Evolutionary conservation across 1,284 basidiomycete genomes (phyloP), one percentile per base, ranked within the genome.

Genomic region (Sparassis latifolia): DNA sequence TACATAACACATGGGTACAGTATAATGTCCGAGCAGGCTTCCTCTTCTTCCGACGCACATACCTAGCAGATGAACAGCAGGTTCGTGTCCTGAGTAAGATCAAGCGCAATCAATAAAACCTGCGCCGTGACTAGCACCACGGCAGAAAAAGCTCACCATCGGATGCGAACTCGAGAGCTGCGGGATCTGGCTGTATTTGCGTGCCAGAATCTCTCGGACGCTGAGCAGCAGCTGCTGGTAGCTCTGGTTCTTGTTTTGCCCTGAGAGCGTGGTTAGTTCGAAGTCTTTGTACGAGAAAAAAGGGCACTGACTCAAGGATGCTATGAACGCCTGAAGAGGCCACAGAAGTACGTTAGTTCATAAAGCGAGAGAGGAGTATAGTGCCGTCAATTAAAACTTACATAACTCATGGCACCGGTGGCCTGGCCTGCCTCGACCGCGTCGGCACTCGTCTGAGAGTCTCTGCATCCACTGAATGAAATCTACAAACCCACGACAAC

Each of bases 361-460:
- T 28, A 41, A 4, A 28, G 6, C 27, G 27, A 9, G 33, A 33
- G 9, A n/a, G 30, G 29, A 37, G 40, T 2, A 3, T 9, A 42
- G 39, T 33, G 35, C 38, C 5, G 37, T 12, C 38, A 5, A 44
- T 5, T 35, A 39, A 10, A 1, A 71, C 79, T 51, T 60, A 86
- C 84, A 59, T 72, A 84, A 62, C 80, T 85, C 91, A 93, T 94
- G 4, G 91, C 91, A 44, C 93, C 94, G 5, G 92, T 93, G 5
- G 86, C 89, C 54, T 20, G 20, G 20, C 91, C 92, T n/a, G 82
- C 84, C 67, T 93, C 91, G 49, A 79, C 72, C 0, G 93, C 86
- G 66, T 97, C 93, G 29, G 93, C 94, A 60, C 87, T 90, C 10
- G 93, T 97, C 68, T 97, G 93, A 6, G 82, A 81, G 63, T 97